These are phyloP conservation scores for Phytophthora europaea DNA, from an alignment of 352 stramenopile species.

Conservation along the genomic window DNA sequence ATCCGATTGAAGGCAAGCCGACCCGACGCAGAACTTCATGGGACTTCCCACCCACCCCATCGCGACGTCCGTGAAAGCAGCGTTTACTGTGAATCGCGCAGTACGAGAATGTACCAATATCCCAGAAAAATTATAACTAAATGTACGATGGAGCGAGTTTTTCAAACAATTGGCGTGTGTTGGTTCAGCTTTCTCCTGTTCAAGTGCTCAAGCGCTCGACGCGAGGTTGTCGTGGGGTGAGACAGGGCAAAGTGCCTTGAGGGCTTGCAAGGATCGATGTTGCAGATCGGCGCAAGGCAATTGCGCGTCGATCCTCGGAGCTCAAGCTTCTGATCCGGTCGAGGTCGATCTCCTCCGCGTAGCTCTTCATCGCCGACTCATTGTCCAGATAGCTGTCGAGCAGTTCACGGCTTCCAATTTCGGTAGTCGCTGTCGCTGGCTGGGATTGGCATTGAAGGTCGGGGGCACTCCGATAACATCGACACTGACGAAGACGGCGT, in stretches of 20 bases:
- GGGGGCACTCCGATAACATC: slow-evolving; percentile 7
- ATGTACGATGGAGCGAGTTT: slow-evolving; percentile 58
- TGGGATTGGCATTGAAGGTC: slow-evolving; percentile 14
- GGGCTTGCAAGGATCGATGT: background rate
- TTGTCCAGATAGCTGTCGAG: slow-evolving; percentile 36
- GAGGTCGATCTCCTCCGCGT: slow-evolving; percentile 41
- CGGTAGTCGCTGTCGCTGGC: background rate
- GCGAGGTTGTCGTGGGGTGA: slow-evolving; percentile 19
- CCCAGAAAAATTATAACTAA: slow-evolving; percentile 50
- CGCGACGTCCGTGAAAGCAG: slow-evolving; percentile 30
- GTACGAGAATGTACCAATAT: slow-evolving; percentile 47
- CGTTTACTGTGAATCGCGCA: slow-evolving; percentile 42
- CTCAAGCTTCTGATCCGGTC: slow-evolving; percentile 38
- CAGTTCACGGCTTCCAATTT: slow-evolving; percentile 6
- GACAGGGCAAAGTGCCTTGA: slow-evolving; percentile 18
- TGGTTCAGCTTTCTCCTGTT: background rate
- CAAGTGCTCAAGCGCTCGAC: slow-evolving; percentile 23
- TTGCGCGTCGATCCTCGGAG: slow-evolving; percentile 35
- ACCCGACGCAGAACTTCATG: slow-evolving; percentile 12
- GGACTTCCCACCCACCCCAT: slow-evolving; percentile 10
- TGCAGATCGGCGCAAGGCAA: slow-evolving; percentile 13
- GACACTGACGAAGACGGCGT: slow-evolving; percentile 16
- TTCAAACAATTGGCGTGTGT: slow-evolving; percentile 25
- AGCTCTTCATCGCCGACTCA: slow-evolving; percentile 42
- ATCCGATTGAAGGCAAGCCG: slow-evolving; percentile 36